Conservation (phyloP, 176 grass and related monocot species). For the Oropetium thomaeum region DNA sequence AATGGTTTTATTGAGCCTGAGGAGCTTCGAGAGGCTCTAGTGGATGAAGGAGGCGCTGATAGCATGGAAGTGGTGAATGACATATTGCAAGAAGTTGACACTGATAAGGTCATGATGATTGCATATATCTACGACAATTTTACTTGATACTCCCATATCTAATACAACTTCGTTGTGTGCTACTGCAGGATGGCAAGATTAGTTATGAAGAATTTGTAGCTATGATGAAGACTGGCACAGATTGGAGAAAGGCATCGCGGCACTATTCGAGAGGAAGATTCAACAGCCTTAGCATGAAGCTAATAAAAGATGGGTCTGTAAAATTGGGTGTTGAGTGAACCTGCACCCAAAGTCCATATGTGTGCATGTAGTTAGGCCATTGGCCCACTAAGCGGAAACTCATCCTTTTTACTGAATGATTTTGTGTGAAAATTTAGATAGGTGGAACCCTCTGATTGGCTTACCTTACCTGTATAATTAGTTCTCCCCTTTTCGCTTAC, state of each 20-base stretch:
- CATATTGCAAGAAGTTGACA: slow-evolving; percentile 97
- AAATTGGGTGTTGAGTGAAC: slow-evolving; percentile 72
- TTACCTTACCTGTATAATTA: slow-evolving; percentile 93
- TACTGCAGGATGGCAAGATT: slow-evolving; percentile 85
- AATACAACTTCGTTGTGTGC: slow-evolving; percentile 14
- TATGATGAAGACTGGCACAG: slow-evolving; percentile 99
- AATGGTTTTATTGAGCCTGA: slow-evolving; percentile 94
- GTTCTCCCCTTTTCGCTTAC: slow-evolving; percentile 36
- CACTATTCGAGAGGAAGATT: slow-evolving; percentile 99
- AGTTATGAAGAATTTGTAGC: slow-evolving; percentile 99
- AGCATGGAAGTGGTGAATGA: slow-evolving; percentile 92
- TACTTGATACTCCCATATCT: not conserved
- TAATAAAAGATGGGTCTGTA: slow-evolving; percentile 95
- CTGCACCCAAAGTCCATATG: slow-evolving; percentile 11
- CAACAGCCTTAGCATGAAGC: slow-evolving; percentile 95
- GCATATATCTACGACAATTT: not conserved
- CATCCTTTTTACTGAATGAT: slow-evolving; percentile 33
- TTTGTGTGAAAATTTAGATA: slow-evolving; percentile 68
- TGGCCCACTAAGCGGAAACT: slow-evolving; percentile 32
- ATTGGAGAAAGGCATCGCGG: slow-evolving; percentile 98
- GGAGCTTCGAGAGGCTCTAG: slow-evolving; percentile 76
- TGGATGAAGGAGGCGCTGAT: slow-evolving; percentile 75
- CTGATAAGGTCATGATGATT: slow-evolving; percentile 71
- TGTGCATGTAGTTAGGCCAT: slow-evolving; percentile 51
- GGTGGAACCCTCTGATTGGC: slow-evolving; percentile 34